Evolutionary conservation across 73 alveolate species (phyloP).

Genomic region (Breviolum minutum): DNA sequence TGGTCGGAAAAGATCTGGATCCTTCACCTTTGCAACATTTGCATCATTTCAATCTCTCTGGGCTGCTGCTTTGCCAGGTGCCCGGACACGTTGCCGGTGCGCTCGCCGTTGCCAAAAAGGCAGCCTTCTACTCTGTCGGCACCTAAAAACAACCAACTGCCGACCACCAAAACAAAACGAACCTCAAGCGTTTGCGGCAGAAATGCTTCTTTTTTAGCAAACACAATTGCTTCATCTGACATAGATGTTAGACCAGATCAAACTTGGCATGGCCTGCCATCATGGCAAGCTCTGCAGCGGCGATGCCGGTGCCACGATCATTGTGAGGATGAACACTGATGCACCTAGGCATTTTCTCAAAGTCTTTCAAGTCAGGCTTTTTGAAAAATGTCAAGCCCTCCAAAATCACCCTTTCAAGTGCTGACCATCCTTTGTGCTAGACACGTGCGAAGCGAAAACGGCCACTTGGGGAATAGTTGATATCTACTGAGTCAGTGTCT

Average conservation of each 20-base stretch:
- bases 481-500: no score
- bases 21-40: no score
- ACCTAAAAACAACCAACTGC: not conserved
- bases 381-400: no score
- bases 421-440: no score
- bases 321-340: conserved; percentile 95
- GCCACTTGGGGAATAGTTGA: no score
- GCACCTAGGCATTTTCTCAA: conserved; percentile 35
- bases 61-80: not conserved
- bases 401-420: no score
- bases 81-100: conserved; percentile 94
- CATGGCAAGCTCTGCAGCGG: conserved; percentile 94
- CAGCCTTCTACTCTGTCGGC: conserved; percentile 96
- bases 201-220: no score
- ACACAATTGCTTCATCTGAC: no score
- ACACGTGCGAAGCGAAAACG: no score
- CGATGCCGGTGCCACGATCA: conserved; percentile 95
- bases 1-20: no score
- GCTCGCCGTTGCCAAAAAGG: conserved; percentile 95
- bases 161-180: not conserved
- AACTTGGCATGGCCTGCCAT: conserved; percentile 78
- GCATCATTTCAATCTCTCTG: no score
- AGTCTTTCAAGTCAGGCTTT: not conserved
- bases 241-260: not conserved
- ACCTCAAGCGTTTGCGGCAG: not conserved